Conservation (phyloP, 306 rosid species). For the Castanea crenata region DNA sequence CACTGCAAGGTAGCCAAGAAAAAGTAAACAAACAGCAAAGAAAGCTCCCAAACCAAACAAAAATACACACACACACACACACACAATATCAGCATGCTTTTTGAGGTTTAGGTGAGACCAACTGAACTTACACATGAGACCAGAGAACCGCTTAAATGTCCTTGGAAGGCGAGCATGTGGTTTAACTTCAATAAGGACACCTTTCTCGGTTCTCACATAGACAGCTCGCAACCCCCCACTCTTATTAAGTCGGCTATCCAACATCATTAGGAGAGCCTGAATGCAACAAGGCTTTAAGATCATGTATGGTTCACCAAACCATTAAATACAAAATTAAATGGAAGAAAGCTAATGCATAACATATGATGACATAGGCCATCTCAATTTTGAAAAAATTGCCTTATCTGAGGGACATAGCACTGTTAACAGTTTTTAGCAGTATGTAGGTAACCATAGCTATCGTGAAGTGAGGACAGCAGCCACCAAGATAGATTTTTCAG, state of each 20-base stretch:
- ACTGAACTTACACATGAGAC: slow-evolving; percentile 74
- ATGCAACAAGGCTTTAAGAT: slow-evolving; percentile 1
- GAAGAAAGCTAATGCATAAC: not conserved
- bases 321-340: not conserved
- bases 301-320: not conserved
- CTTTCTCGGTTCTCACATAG: slow-evolving; percentile 75
- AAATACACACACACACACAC: not conserved
- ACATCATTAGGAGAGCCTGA: slow-evolving; percentile 71
- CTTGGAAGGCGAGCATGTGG: slow-evolving; percentile 78
- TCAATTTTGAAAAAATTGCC: too few relatives aligned
- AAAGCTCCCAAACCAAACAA: not conserved
- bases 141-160: slow-evolving; percentile 85
- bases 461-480: too few relatives aligned
- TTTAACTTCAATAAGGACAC: slow-evolving; percentile 76
- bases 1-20: slow-evolving; percentile 45
- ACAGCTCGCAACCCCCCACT: slow-evolving; percentile 72
- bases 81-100: not conserved
- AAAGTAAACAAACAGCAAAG: slow-evolving; percentile 14
- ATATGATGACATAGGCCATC: too few relatives aligned
- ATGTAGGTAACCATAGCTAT: too few relatives aligned
- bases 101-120: not conserved
- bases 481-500: too few relatives aligned
- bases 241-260: slow-evolving; percentile 80
- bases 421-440: too few relatives aligned
- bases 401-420: too few relatives aligned